These are phyloP conservation scores for Orobanche coerulescens DNA, from an alignment of 257 asterid species.

Conservation along the genomic window DNA sequence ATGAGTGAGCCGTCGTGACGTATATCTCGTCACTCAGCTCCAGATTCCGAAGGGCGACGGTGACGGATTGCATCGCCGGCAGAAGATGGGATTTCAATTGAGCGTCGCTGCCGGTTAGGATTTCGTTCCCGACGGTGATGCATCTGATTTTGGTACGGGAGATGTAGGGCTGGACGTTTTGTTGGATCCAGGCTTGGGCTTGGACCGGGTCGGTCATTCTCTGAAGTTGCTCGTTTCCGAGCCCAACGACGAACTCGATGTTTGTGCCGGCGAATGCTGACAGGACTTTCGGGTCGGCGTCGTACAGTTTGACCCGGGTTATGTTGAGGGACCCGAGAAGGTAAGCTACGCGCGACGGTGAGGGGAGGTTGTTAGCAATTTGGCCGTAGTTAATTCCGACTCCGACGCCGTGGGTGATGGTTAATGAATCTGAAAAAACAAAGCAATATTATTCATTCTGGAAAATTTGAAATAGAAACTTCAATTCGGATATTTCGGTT, in stretches of 20 bases:
- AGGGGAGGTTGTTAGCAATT: slow-evolving; percentile 73
- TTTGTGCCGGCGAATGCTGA: slow-evolving; percentile 54
- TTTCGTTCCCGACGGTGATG: slow-evolving; percentile 74
- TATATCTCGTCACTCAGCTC: slow-evolving; percentile 39
- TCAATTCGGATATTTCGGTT: too few relatives aligned
- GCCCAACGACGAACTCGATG: slow-evolving; percentile 62
- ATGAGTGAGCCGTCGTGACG: slow-evolving; percentile 74
- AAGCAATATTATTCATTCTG: too few relatives aligned
- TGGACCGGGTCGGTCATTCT: slow-evolving; percentile 51
- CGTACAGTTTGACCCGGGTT: slow-evolving; percentile 64
- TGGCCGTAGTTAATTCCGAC: slow-evolving; percentile 91
- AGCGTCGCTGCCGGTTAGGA: slow-evolving; percentile 50
- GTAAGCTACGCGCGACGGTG: slow-evolving; percentile 54
- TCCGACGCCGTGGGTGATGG: slow-evolving; percentile 28
- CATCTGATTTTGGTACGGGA: slow-evolving; percentile 61
- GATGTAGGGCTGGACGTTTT: slow-evolving; percentile 58
- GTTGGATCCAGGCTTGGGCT: slow-evolving; percentile 70
- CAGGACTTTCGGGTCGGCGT: slow-evolving; percentile 68
- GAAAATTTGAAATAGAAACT: too few relatives aligned
- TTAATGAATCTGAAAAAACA: slow-evolving; percentile 29
- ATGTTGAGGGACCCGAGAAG: slow-evolving; percentile 60
- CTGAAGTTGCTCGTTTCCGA: slow-evolving; percentile 62
- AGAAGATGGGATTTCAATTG: slow-evolving; percentile 41
- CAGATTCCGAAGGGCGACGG: slow-evolving; percentile 40
- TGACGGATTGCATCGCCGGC: slow-evolving; percentile 63